phyloP scores from a whole-genome alignment of 2,329 filamentous ascomycete genomes.

The Aspergillus vadensis region DNA sequence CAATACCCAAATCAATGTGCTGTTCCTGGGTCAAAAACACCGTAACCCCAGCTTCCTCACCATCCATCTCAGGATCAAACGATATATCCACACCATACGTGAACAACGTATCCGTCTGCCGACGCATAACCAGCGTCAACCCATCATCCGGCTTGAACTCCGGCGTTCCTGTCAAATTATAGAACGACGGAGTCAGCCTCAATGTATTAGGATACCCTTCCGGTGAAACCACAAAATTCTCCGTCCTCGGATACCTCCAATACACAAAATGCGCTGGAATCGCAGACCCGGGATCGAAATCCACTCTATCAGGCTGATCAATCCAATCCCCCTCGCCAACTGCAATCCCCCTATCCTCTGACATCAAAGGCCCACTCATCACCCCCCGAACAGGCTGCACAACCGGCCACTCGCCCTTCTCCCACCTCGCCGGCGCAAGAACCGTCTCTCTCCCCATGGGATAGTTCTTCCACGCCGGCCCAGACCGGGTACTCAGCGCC shows the following conservation, averaged over 20 bases:
- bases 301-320: slow-evolving; percentile 47
- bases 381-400: slow-evolving; percentile 18
- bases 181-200: slow-evolving; percentile 50
- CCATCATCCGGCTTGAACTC: slow-evolving; percentile 10
- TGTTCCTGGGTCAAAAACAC: slow-evolving; percentile 23
- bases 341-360: slow-evolving; percentile 11
- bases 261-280: slow-evolving; percentile 59
- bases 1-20: slow-evolving; percentile 24
- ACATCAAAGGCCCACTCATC: slow-evolving; percentile 18
- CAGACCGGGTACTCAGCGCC: slow-evolving; percentile 47
- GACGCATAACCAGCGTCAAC: slow-evolving; percentile 14
- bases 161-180: slow-evolving; percentile 58
- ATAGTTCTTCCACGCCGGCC: slow-evolving; percentile 42
- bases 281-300: slow-evolving; percentile 48
- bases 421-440: slow-evolving; percentile 53
- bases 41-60: slow-evolving; percentile 21
- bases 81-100: slow-evolving; percentile 17
- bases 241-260: slow-evolving; percentile 54
- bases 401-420: slow-evolving; percentile 50
- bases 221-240: slow-evolving; percentile 52
- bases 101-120: slow-evolving; percentile 25
- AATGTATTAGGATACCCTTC: slow-evolving; percentile 48
- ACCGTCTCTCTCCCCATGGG: slow-evolving; percentile 60
- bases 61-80: not conserved
- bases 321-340: slow-evolving; percentile 36